These are phyloP conservation scores for Lippia alba DNA, from an alignment of 305 asterid species.

Conservation along the genomic window DNA sequence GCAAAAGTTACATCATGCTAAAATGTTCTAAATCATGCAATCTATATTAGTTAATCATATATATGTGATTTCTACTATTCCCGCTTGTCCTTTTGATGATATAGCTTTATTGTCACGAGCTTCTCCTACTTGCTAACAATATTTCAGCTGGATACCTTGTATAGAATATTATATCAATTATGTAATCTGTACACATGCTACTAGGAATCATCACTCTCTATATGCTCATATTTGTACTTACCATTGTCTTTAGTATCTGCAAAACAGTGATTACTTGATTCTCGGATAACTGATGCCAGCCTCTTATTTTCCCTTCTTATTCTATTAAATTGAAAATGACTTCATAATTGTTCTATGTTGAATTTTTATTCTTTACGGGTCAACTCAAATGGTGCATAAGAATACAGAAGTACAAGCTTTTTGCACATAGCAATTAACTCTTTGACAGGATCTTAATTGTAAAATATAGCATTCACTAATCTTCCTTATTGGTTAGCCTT, in stretches of 20 bases:
- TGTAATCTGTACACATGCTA: constrained; percentile 12
- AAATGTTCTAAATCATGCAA: neutral
- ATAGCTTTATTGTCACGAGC: neutral
- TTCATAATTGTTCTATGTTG: constrained; percentile 17
- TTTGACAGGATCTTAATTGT: constrained; percentile 17
- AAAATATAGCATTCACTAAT: constrained; percentile 27
- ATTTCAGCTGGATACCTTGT: neutral
- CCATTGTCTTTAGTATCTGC: constrained; percentile 12
- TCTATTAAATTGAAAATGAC: constrained; percentile 8
- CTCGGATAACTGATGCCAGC: neutral
- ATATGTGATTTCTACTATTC: neutral
- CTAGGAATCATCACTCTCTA: neutral
- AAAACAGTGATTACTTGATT: neutral
- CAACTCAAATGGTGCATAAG: neutral
- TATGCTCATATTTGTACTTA: neutral
- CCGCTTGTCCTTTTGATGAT: neutral
- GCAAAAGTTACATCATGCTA: constrained; percentile 3
- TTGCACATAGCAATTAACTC: neutral
- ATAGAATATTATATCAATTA: neutral
- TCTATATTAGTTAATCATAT: neutral
- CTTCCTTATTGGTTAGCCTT: constrained; percentile 27
- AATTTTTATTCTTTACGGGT: neutral
- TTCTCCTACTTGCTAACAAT: neutral
- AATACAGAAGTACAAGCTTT: neutral
- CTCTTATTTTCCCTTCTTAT: constrained; percentile 4